Conservation (phyloP, 345 rosid genomes). For the Odontarrhena argentea region DNA sequence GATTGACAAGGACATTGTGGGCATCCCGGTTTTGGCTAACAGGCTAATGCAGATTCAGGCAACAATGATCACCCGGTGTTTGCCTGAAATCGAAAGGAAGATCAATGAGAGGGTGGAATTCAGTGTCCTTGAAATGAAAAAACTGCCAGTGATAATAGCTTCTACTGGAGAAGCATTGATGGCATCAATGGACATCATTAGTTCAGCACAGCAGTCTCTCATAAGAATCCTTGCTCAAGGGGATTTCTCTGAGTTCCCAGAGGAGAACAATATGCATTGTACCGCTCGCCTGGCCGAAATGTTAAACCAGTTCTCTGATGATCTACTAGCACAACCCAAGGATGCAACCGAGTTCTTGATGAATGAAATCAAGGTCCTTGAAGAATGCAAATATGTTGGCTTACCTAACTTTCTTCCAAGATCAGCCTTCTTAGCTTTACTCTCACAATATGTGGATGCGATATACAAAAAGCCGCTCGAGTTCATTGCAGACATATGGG, state of each 20-base stretch:
- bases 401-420: constrained; percentile 13
- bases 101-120: constrained; percentile 47
- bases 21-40: constrained; percentile 45
- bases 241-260: constrained; percentile 48
- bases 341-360: constrained; percentile 13
- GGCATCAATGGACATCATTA: constrained; percentile 50
- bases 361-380: constrained; percentile 13
- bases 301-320: constrained; percentile 1
- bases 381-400: constrained; percentile 22
- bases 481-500: constrained; percentile 22
- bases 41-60: constrained; percentile 41
- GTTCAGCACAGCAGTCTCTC: constrained; percentile 48
- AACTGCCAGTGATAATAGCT: no score
- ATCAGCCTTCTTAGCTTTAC: constrained; percentile 3
- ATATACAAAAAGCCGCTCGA: constrained; percentile 3
- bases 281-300: constrained; percentile 26
- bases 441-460: background rate
- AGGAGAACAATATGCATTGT: constrained; percentile 28
- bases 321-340: background rate
- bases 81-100: constrained; percentile 37
- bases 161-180: no score
- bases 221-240: constrained; percentile 45
- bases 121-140: constrained; percentile 33
- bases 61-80: constrained; percentile 32
- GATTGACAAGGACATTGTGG: constrained; percentile 47